Base-by-base conservation (phyloP, 345 rosid species). In the Lepidium sativum region DNA sequence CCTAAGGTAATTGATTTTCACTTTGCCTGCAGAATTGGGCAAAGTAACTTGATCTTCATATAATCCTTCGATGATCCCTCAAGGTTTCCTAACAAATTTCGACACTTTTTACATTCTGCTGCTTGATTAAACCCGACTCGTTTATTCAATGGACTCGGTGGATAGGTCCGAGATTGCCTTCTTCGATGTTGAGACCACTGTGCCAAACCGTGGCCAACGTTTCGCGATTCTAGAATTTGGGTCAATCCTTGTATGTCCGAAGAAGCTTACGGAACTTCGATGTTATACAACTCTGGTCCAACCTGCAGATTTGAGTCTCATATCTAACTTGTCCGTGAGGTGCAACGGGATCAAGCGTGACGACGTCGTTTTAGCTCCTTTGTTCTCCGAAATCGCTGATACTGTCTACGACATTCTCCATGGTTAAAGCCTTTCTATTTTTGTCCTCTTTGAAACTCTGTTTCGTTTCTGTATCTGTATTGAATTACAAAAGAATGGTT, bases 121-220 rank as follows among this genome's bases (percentile, higher is more conserved):
- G 37, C 65, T 16, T 13, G 3, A 52, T 39, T 33, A 23, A 16
- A 25, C 34, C 31, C 47, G 54, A 23, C 60, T 63, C 62, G 35
- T 34, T 17, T 13, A 14, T 21, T 53, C 31, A n/a, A 82, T 77
- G 86, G 71, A 37, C 67, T n/a, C 65, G 2, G 77, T 48, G 33
- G 82, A 77, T 6, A 71, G 81, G 60, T 74, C 89, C 13, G 92
- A 87, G 68, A 92, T 92, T 9, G 97, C 75, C 7, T 92, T 92
- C 88, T 89, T 92, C 75, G 97, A 92, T 71, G 23, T 90, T 0
- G 98, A 92, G 59, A 92, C 98, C 9, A 92, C 98, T 1, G 72
- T 86, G 3, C 98, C 97, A 0, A 64, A 51, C 35, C 78, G 84
- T 8, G 86, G 96, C 10, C 94, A 89, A 77, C 68, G 80, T 13